Evolutionary conservation across 2,329 filamentous ascomycete genomes (phyloP), one percentile per base, ranked within the genome.

Genomic region (Catunica adiposa): DNA sequence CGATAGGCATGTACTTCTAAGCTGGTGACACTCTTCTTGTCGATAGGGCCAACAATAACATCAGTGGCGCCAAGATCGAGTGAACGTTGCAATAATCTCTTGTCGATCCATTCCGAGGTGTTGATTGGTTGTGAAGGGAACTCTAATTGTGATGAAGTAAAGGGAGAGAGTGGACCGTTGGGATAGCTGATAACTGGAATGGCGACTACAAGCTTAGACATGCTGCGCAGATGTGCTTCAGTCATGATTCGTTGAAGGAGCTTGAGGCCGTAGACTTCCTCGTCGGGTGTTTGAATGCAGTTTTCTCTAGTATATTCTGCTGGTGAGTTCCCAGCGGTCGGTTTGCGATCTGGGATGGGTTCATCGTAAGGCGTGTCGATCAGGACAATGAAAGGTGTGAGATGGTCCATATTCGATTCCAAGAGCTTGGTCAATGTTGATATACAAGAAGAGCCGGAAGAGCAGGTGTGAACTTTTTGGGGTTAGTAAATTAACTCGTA

Each of bases 61-160:
- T 97, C 90, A 29, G 85, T 76, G 9, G 90, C 90, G 37, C 92
- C 92, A 3, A 85, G 80, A 64, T 95, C 88, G 23, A 97, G 70
- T 64, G 88, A 95, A 62, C 76, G 80, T 61, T 82, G 78, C 59
- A 89, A 73, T 55, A 77, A 67, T 7, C 61, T 61, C 17, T 62
- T 70, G 58, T 73, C 72, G 26, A 68, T 66, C 25, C 68, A 62
- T 58, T 66, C 67, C 51, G 68, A 67, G 2, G 67, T 67, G 40
- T 53, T 55, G 9, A 58, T 58, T 17, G 61, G 58, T 60, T 61
- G 57, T 58, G 59, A 65, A 25, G 47, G 53, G 48, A 60, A 58
- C n/a, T 56, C 56, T 34, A 57, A 50, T n/a, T 54, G 55, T 62
- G 68, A 67, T 38, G 67, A 64, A 54, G 61, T 64, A 26, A 61